A percentile compares a stretch with the other conserved stretches of the same genome.
Conservation (phyloP, 208 protist genomes). For the Trypanosoma caninum region DNA sequence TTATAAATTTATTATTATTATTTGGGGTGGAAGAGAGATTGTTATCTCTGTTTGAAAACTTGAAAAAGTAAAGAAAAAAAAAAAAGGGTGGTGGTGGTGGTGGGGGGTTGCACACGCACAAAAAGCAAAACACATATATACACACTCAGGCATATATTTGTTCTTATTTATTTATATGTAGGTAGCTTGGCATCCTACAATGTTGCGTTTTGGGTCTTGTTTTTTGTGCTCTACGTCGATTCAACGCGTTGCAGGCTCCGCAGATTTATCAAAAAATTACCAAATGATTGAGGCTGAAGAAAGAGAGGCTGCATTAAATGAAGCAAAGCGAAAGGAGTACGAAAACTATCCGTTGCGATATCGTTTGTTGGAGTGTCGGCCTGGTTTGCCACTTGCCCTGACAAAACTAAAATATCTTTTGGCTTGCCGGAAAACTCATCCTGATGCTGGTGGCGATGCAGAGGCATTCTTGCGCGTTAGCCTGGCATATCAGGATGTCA, state of each 20-base stretch:
- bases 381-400: conserved; percentile 63
- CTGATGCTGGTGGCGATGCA: conserved; percentile 75
- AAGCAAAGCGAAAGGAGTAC: conserved; percentile 55
- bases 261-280: conserved; percentile 66
- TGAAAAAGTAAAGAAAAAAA: too few species aligned
- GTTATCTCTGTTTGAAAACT: too few species aligned
- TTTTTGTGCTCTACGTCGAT: conserved; percentile 42
- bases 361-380: conserved; percentile 70
- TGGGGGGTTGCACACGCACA: too few species aligned
- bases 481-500: conserved; percentile 80
- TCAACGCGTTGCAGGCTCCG: conserved; percentile 34
- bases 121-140: not conserved
- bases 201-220: conserved; percentile 38
- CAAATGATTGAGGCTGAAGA: conserved; percentile 47
- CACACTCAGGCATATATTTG: not conserved
- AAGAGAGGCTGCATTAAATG: conserved; percentile 36
- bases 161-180: too few species aligned
- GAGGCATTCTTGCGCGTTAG: conserved; percentile 73
- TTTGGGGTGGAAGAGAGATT: too few species aligned
- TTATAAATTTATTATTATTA: too few species aligned
- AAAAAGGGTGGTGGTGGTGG: too few species aligned
- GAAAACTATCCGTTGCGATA: conserved; percentile 72
- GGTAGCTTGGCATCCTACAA: not conserved
- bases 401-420: conserved; percentile 85
- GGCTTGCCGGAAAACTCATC: conserved; percentile 71